Percentiles rank a stretch among this genome's conserved stretches.
These are phyloP conservation scores for Strigomonas oncopelti DNA, from an alignment of 208 protist genomes.

Conservation along the genomic window DNA sequence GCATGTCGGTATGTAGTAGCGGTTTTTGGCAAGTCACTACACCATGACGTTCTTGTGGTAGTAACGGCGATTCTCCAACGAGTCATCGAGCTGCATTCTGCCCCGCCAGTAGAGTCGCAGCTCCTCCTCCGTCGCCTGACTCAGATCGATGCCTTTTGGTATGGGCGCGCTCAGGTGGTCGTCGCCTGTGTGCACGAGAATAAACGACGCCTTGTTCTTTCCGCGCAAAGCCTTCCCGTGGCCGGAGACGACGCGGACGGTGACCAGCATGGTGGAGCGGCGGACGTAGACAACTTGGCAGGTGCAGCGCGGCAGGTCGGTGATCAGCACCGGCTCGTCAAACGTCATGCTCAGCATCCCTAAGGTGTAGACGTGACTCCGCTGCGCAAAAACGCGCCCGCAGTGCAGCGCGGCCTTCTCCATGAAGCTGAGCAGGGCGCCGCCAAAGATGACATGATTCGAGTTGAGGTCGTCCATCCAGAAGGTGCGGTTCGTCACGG, in stretches of 20 bases:
- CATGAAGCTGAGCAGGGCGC: conserved; percentile 37
- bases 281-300: conserved; percentile 36
- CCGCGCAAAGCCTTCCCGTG: neutral
- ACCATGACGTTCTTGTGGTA: neutral
- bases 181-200: conserved; percentile 22
- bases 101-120: conserved; percentile 16
- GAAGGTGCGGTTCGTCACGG: conserved; percentile 11
- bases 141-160: conserved; percentile 8
- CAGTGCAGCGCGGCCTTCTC: conserved; percentile 36
- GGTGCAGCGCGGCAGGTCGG: conserved; percentile 15
- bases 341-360: conserved; percentile 46
- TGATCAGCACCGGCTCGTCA: conserved; percentile 20
- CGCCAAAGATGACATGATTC: conserved; percentile 45
- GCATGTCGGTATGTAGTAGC: too few relatives aligned
- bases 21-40: too few relatives aligned
- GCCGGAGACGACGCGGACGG: conserved; percentile 19
- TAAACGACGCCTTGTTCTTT: conserved; percentile 31
- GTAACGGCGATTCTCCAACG: neutral
- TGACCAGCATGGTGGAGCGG: conserved; percentile 36
- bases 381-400: conserved; percentile 26
- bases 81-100: conserved; percentile 13
- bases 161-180: conserved; percentile 5
- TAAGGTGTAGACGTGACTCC: conserved; percentile 23
- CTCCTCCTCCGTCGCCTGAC: conserved; percentile 15
- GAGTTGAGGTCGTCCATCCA: conserved; percentile 20